phyloP scores from a whole-genome alignment of 2,329 filamentous ascomycete species.

The Nigrospora sphaerica region DNA sequence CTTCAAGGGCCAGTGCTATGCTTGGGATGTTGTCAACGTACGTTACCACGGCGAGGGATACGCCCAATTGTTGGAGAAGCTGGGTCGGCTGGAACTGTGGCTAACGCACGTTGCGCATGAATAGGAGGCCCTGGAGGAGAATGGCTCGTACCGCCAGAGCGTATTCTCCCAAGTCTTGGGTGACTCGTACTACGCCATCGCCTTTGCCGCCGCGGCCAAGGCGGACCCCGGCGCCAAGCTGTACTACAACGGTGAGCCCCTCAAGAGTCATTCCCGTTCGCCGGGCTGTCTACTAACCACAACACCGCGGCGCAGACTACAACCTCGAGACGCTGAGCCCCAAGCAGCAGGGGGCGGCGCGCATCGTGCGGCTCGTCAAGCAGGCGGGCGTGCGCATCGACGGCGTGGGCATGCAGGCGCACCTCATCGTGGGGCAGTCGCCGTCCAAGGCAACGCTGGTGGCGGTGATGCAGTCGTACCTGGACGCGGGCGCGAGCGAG shows the following conservation, averaged over 20 bases:
- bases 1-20: slow-evolving; percentile 53
- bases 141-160: slow-evolving; percentile 42
- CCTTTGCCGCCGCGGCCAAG: slow-evolving; percentile 48
- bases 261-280: too few relatives aligned
- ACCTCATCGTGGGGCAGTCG: slow-evolving; percentile 48
- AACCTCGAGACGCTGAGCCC: slow-evolving; percentile 47
- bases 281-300: background rate
- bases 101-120: background rate
- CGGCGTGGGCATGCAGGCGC: slow-evolving; percentile 55
- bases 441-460: slow-evolving; percentile 35
- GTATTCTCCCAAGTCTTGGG: slow-evolving; percentile 51
- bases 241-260: slow-evolving; percentile 31
- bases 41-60: background rate
- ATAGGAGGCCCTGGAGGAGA: slow-evolving; percentile 48
- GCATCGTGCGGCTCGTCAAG: slow-evolving; percentile 38
- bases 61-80: too few relatives aligned
- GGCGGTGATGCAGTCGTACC: slow-evolving; percentile 41
- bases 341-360: slow-evolving; percentile 36
- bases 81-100: too few relatives aligned
- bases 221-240: slow-evolving; percentile 52
- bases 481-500: slow-evolving; percentile 40
- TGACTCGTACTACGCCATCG: slow-evolving; percentile 47
- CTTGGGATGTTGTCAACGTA: slow-evolving; percentile 58
- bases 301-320: slow-evolving; percentile 30
- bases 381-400: slow-evolving; percentile 48